phyloP scores from a whole-genome alignment of 164 flowering plant species.

The Pachysandra terminalis region DNA sequence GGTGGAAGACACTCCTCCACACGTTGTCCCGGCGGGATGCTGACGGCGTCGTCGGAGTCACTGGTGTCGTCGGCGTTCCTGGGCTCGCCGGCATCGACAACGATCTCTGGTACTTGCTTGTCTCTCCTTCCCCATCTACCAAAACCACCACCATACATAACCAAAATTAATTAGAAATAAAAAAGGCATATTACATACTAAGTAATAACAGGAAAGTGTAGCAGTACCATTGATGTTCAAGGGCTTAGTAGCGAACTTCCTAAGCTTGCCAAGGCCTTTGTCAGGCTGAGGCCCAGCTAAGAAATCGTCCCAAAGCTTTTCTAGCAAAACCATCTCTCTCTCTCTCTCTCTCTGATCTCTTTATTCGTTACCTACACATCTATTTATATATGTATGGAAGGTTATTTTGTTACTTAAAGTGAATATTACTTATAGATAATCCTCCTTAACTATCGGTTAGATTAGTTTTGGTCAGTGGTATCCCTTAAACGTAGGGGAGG shows the following conservation, averaged over 20 bases:
- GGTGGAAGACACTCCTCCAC: conserved; percentile 97
- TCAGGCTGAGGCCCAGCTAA: conserved; percentile 88
- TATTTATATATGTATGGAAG: conserved; percentile 6
- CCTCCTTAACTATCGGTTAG: not conserved
- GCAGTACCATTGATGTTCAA: conserved; percentile 29
- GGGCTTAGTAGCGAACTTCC: conserved; percentile 48
- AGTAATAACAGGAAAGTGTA: too few species aligned
- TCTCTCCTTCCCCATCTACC: conserved; percentile 31
- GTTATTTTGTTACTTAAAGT: conserved; percentile 9
- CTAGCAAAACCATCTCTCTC: conserved; percentile 57
- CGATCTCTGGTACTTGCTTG: conserved; percentile 47
- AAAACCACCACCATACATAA: conserved; percentile 1
- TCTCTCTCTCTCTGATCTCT: conserved; percentile 4
- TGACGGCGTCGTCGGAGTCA: conserved; percentile 53
- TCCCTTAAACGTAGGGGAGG: not conserved
- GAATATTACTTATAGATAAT: not conserved
- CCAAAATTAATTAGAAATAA: not conserved
- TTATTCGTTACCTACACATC: not conserved
- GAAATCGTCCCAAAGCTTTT: conserved; percentile 91
- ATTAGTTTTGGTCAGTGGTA: not conserved
- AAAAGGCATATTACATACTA: too few species aligned
- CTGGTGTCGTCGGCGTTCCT: conserved; percentile 46
- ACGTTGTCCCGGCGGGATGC: conserved; percentile 74
- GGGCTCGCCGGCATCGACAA: conserved; percentile 58
- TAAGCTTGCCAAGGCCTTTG: conserved; percentile 68